Percentiles rank a stretch among this genome's conserved stretches.
Evolutionary conservation across 1,139 yeast species (phyloP).

Genomic region (Yamadazyma taylorii): DNA sequence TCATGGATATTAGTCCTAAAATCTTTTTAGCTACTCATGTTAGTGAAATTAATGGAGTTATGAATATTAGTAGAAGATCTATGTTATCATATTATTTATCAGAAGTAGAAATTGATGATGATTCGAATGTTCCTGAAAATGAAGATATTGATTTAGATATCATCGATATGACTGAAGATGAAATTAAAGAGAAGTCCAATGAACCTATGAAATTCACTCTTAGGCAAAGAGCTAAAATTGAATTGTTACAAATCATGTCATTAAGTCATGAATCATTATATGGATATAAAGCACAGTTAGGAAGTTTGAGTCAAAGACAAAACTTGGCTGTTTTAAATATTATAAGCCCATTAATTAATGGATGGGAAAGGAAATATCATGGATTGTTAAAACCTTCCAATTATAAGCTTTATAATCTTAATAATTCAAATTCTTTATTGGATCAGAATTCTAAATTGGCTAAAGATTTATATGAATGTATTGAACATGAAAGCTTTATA

Average conservation of each 20-base stretch:
- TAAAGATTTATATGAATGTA: conserved; percentile 37
- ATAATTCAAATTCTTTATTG: conserved; percentile 30
- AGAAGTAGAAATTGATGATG: conserved; percentile 59
- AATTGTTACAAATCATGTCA: conserved; percentile 73
- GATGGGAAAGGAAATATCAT: conserved; percentile 71
- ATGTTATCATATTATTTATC: conserved; percentile 68
- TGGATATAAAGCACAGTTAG: conserved; percentile 59
- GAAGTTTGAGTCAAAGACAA: conserved; percentile 58
- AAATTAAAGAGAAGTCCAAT: conserved; percentile 30
- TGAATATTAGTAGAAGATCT: conserved; percentile 67
- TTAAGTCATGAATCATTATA: conserved; percentile 84
- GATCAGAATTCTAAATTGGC: conserved; percentile 39
- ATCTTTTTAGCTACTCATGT: conserved; percentile 82
- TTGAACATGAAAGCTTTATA: conserved; percentile 71
- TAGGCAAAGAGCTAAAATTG: conserved; percentile 77
- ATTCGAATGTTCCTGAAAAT: conserved; percentile 34
- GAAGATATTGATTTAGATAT: conserved; percentile 34
- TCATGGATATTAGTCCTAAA: conserved; percentile 70
- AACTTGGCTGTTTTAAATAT: conserved; percentile 71
- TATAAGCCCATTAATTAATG: conserved; percentile 71
- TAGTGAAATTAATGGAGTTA: conserved; percentile 75
- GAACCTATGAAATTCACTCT: conserved; percentile 47
- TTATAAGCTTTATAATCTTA: conserved; percentile 24
- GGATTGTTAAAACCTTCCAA: conserved; percentile 52
- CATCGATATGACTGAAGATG: conserved; percentile 39